phyloP scores from a whole-genome alignment of 2,329 filamentous ascomycete genomes.

The Xylaria hypoxylon region DNA sequence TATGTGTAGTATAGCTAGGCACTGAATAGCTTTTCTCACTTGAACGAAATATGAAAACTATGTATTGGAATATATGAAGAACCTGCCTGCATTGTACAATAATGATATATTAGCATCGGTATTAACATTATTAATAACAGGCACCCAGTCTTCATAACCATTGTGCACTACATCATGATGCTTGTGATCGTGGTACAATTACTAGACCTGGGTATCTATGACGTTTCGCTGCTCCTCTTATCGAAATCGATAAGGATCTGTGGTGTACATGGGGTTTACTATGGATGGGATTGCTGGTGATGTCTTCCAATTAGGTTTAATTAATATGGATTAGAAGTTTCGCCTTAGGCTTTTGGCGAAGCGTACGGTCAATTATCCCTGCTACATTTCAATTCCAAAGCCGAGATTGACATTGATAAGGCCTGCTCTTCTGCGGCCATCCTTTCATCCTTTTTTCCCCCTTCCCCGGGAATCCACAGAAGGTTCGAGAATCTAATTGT shows the following conservation, averaged over 20 bases:
- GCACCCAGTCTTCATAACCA: constrained; percentile 6
- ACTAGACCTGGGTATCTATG: constrained; percentile 7
- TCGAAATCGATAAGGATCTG: constrained; percentile 21
- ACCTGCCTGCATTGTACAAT: neutral
- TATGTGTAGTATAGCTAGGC: too few species aligned
- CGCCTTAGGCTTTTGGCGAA: too few species aligned
- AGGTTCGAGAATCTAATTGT: constrained; percentile 57
- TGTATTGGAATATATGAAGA: neutral
- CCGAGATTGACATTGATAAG: neutral
- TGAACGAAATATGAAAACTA: neutral
- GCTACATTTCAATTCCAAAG: neutral
- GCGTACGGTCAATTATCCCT: neutral
- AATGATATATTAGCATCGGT: neutral
- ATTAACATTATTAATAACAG: neutral
- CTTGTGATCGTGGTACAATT: constrained; percentile 10
- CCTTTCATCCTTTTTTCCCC: neutral
- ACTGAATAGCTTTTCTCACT: too few species aligned
- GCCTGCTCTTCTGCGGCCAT: neutral
- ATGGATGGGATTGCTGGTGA: constrained; percentile 8
- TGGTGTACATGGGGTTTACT: neutral
- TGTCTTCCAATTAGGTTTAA: constrained; percentile 1
- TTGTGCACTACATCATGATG: neutral
- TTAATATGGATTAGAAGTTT: neutral
- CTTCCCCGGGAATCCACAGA: constrained; percentile 53
- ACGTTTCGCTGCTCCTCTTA: constrained; percentile 9